These are phyloP conservation scores for Boletus edulis DNA, from an alignment of 768 basidiomycete genomes.

Conservation along the genomic window DNA sequence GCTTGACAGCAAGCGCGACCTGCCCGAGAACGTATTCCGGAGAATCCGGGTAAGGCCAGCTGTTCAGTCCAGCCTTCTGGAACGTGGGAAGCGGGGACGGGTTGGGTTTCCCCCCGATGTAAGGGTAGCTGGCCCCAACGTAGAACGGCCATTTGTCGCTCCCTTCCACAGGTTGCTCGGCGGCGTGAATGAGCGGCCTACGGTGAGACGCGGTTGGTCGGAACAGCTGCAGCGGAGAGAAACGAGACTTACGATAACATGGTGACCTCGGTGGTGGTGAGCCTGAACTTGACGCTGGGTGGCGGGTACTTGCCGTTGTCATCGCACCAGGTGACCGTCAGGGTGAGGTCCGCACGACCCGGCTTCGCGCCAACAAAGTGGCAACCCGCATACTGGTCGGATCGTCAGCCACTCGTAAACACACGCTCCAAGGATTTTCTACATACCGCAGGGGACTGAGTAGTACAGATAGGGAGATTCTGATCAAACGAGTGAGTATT, in stretches of 20 bases:
- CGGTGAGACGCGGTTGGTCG: too few species aligned
- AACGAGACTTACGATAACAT: background rate
- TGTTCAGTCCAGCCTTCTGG: background rate
- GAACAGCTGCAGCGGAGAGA: background rate
- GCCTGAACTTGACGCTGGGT: background rate
- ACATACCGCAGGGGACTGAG: background rate
- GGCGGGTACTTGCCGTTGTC: background rate
- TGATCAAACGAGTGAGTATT: background rate
- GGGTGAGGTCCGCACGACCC: background rate
- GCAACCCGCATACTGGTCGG: background rate
- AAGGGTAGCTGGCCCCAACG: background rate
- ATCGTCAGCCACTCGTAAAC: background rate
- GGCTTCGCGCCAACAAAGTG: background rate
- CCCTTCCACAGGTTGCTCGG: background rate
- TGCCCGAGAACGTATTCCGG: background rate
- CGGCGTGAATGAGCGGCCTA: background rate
- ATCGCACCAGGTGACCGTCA: background rate
- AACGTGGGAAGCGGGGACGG: background rate
- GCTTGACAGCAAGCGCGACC: background rate
- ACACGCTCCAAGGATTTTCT: background rate
- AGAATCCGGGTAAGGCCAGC: background rate
- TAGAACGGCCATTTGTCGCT: background rate
- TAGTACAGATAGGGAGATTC: background rate
- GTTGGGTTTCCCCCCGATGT: background rate
- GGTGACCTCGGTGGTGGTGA: background rate